Base-by-base conservation (phyloP, 768 basidiomycete species). In the Dioszegia crocea region DNA sequence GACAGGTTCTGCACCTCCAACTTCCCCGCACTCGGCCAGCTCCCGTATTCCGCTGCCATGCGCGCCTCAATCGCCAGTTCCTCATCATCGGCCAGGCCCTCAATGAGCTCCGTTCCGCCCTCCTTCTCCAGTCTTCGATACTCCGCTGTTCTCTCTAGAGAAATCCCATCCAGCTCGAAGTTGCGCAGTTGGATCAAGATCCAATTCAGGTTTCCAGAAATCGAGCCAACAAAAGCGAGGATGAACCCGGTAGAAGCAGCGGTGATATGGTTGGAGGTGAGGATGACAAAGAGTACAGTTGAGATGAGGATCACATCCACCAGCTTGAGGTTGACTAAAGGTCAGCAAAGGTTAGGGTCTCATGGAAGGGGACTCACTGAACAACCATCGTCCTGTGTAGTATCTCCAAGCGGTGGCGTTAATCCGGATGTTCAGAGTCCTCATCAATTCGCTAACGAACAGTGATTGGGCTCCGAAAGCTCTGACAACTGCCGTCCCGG, bases 51-150 rank as follows among this genome's bases (percentile, higher is more conserved):
- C 38, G 30, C 14, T 44, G 39, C 8, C 21, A 43, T 29, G 17
- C 41, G 40, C 45, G 39, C 29, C 43, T 41, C 41, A 50, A 47
- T 12, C 27, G 26, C 54, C 41, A n/a, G 45, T n/a, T 47, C 44
- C 16, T 45, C 56, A 1, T 14, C 45, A 8, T 41, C 17, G 29
- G 43, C 55, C 14, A 36, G 60, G 43, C 24, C 55, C 24, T 41
- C 60, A 33, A 39, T 62, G 1, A 69, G 59, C 2, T 49, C 44
- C 14, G 65, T 36, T 5, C 60, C 60, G 24, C 68, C 72, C 62
- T 76, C 74, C 30, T 45, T 48, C 14, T 72, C 67, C 10, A 76
- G 59, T 2, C 30, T 24, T 19, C 65, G 56, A 49, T 70, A 76
- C 33, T 76, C 71, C 2, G 60, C 54, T 4, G 63, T 58, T 14